These are phyloP conservation scores for Puccinia horiana DNA, from an alignment of 1,284 basidiomycete species.

Conservation along the genomic window DNA sequence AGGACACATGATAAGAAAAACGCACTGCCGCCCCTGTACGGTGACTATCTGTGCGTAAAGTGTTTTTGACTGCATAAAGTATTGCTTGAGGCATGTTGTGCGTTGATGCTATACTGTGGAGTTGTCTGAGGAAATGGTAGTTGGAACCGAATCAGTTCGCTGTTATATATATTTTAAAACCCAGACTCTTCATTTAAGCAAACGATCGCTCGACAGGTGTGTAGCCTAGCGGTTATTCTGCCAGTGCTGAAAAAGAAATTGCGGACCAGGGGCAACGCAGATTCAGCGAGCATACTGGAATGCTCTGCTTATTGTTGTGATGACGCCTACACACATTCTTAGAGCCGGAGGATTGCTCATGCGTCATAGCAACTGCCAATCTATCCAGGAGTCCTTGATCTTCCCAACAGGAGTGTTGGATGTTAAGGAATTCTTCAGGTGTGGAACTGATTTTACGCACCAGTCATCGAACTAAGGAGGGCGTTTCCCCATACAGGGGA, in stretches of 20 bases:
- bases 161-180: not conserved
- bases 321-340: not conserved
- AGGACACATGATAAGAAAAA: conserved; percentile 3
- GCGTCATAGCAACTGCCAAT: not conserved
- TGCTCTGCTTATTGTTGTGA: conserved; percentile 13
- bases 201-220: not conserved
- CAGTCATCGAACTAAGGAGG: conserved; percentile 2
- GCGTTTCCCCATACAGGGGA: not conserved
- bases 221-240: not conserved
- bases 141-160: not conserved
- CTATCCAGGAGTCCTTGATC: conserved; percentile 16
- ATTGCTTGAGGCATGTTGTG: conserved; percentile 24
- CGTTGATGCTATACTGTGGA: conserved; percentile 4
- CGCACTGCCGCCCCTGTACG: conserved; percentile 32
- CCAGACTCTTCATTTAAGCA: conserved; percentile 4
- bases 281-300: not conserved
- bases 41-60: conserved; percentile 33
- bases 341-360: not conserved
- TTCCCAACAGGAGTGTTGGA: conserved; percentile 9
- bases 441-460: not conserved
- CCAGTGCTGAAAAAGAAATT: not conserved
- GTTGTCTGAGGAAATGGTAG: conserved; percentile 3
- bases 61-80: conserved; percentile 37
- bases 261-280: not conserved
- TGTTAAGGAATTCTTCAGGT: not conserved